Evolutionary conservation across 1,284 basidiomycete genomes (phyloP).

Genomic region (Fistulina hepatica): DNA sequence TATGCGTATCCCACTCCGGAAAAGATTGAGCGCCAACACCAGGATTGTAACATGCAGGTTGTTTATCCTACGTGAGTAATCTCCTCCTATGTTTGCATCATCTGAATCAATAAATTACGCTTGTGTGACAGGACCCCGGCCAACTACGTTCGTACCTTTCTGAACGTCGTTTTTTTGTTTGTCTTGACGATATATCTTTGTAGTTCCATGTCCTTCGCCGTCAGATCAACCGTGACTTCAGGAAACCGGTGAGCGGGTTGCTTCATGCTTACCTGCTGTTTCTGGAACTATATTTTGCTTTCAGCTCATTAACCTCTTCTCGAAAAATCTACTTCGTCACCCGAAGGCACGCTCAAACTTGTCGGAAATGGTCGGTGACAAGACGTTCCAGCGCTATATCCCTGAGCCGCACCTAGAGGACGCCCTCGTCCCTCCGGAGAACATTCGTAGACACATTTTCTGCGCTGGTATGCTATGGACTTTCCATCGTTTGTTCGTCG

Average conservation of each 20-base stretch:
- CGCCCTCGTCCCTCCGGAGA: conserved; percentile 63
- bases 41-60: conserved; percentile 99
- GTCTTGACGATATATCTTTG: conserved; percentile 10
- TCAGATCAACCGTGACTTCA: conserved; percentile 93
- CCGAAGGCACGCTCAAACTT: conserved; percentile 82
- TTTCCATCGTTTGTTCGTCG: conserved; percentile 5
- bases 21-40: conserved; percentile 91
- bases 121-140: conserved; percentile 58
- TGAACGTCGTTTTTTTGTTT: conserved; percentile 2
- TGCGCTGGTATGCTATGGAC: conserved; percentile 48
- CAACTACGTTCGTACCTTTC: conserved; percentile 58
- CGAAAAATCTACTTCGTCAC: conserved; percentile 90
- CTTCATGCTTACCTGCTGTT: neutral
- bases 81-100: neutral
- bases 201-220: conserved; percentile 92
- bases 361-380: conserved; percentile 83
- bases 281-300: conserved; percentile 5
- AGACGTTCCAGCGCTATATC: conserved; percentile 87
- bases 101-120: conserved; percentile 13
- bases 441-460: conserved; percentile 87
- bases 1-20: conserved; percentile 81
- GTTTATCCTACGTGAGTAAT: conserved; percentile 81
- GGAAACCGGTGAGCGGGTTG: conserved; percentile 66
- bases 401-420: conserved; percentile 69
- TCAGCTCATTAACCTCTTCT: conserved; percentile 90